phyloP scores from a whole-genome alignment of 2,329 filamentous ascomycete species.

The Fusarium pseudoanthophilum region DNA sequence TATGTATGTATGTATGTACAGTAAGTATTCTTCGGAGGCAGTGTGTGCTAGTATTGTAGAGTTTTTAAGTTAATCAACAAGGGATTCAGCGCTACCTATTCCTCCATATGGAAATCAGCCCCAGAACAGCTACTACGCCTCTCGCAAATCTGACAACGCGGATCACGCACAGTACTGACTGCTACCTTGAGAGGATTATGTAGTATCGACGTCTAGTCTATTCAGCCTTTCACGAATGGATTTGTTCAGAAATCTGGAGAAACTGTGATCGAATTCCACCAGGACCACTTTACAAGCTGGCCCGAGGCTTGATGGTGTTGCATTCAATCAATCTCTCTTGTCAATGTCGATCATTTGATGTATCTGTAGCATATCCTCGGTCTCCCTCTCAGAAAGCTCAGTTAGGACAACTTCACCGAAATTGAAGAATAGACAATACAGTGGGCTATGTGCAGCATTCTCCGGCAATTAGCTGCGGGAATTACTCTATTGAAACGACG shows the following conservation, averaged over 20 bases:
- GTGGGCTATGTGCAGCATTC: not conserved
- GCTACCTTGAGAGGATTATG: not conserved
- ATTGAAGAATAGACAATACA: conserved; percentile 9
- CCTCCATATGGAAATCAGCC: not conserved
- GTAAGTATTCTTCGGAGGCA: not conserved
- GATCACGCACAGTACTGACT: not conserved
- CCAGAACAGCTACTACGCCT: conserved; percentile 1
- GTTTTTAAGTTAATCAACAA: not conserved
- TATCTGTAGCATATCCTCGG: not conserved
- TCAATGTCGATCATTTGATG: conserved; percentile 16
- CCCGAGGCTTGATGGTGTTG: conserved; percentile 6
- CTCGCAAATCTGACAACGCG: conserved; percentile 16
- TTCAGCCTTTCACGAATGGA: conserved; percentile 2
- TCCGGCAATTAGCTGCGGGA: conserved; percentile 24
- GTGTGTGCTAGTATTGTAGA: not conserved
- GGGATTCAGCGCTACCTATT: not conserved
- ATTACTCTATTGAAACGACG: conserved; percentile 1
- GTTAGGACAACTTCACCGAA: conserved; percentile 7
- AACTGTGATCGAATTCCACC: conserved; percentile 12
- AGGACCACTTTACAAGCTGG: conserved; percentile 1
- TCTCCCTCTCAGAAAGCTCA: not conserved
- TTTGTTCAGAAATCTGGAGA: conserved; percentile 25
- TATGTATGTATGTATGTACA: not conserved
- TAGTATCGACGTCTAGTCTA: not conserved
- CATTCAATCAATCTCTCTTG: not conserved